Conservation (phyloP, 2,329 filamentous ascomycete species). For the Aspergillus flavus region DNA sequence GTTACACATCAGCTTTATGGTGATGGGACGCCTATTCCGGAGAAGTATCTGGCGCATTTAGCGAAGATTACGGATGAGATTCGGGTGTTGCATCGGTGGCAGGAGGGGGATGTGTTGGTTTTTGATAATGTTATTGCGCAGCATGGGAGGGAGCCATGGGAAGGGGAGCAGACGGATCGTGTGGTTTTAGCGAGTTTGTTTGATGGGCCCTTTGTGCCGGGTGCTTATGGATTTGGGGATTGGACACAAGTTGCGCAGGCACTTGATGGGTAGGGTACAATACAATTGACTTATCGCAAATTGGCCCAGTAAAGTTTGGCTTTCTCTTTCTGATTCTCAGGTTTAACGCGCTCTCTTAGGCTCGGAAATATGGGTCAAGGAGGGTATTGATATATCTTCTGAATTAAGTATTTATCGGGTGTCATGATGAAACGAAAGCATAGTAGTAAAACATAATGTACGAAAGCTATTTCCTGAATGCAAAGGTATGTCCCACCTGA, state of each 20-base stretch:
- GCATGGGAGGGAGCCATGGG: constrained; percentile 54
- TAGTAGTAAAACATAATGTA: constrained; percentile 2
- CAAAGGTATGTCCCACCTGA: not conserved
- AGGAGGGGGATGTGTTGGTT: constrained; percentile 52
- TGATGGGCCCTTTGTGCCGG: constrained; percentile 50
- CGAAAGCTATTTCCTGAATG: constrained; percentile 1
- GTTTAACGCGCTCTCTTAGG: not conserved
- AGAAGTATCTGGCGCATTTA: constrained; percentile 47
- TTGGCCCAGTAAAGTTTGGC: too few relatives aligned
- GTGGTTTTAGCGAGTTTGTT: constrained; percentile 53
- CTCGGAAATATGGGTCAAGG: not conserved
- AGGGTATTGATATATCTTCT: not conserved
- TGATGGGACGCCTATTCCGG: constrained; percentile 51
- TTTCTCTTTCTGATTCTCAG: not conserved
- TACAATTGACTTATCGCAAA: not conserved
- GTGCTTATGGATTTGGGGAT: constrained; percentile 44
- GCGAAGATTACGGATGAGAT: constrained; percentile 53
- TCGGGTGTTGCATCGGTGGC: constrained; percentile 52
- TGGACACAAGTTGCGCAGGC: constrained; percentile 54
- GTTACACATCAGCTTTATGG: constrained; percentile 48
- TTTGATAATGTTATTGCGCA: constrained; percentile 55
- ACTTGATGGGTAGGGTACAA: constrained; percentile 27
- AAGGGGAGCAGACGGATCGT: constrained; percentile 49
- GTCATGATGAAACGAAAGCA: not conserved
- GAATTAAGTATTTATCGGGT: not conserved